phyloP scores from a whole-genome alignment of 345 rosid species.

The Gossypium thurberi region DNA sequence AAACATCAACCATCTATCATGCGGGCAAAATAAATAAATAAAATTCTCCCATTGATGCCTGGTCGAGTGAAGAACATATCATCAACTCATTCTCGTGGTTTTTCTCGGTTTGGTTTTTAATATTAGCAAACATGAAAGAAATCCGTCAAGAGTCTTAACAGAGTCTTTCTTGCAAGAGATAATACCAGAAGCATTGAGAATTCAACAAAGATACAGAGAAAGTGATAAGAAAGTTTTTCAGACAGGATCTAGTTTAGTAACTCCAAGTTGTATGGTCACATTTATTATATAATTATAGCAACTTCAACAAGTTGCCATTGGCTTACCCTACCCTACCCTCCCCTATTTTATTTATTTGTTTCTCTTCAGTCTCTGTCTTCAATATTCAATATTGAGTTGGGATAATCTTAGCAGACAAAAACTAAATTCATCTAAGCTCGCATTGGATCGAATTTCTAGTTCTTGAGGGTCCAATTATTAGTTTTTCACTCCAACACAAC shows the following conservation, averaged over 20 bases:
- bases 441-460: too few relatives aligned
- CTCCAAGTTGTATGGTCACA: background rate
- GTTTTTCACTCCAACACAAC: background rate
- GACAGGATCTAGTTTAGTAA: background rate
- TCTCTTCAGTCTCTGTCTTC: too few relatives aligned
- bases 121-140: too few relatives aligned
- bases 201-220: background rate
- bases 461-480: background rate
- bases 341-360: background rate
- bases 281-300: background rate
- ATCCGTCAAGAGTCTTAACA: too few relatives aligned
- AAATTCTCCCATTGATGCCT: background rate
- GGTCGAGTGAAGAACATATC: background rate
- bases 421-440: too few relatives aligned
- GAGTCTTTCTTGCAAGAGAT: too few relatives aligned
- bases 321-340: background rate
- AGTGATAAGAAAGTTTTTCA: background rate
- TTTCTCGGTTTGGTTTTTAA: too few relatives aligned
- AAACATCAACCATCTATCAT: background rate
- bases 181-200: too few relatives aligned
- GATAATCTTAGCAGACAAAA: background rate
- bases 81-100: too few relatives aligned
- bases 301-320: background rate
- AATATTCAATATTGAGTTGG: background rate
- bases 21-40: background rate